These are phyloP conservation scores for Fusarium oxysporum DNA, from an alignment of 2,329 filamentous ascomycete genomes.

Conservation along the genomic window DNA sequence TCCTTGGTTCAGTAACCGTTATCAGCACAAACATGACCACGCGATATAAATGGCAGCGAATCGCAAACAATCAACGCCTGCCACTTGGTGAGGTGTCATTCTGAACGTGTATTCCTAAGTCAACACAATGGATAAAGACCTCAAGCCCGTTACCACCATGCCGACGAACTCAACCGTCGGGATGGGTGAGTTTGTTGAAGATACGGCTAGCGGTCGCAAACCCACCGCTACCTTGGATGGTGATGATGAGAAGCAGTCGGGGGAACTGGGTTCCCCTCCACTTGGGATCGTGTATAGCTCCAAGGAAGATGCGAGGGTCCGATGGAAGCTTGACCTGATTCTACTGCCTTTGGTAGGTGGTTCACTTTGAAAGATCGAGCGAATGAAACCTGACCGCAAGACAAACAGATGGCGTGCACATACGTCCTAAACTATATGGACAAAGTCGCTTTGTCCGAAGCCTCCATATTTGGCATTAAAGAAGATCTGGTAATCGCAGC, in stretches of 20 bases:
- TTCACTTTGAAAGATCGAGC: accelerated
- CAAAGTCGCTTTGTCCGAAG: background rate
- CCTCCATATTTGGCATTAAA: background rate
- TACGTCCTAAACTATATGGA: background rate
- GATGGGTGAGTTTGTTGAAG: background rate
- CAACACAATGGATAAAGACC: background rate
- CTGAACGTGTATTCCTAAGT: accelerated
- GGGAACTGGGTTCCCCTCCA: accelerated
- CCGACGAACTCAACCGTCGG: background rate
- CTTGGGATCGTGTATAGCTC: background rate
- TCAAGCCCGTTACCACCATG: background rate
- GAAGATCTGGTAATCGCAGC: background rate
- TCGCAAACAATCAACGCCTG: accelerated
- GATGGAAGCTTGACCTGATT: background rate
- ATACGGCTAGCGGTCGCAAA: background rate
- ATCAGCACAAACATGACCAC: background rate
- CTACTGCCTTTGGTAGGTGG: background rate
- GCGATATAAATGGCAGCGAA: background rate
- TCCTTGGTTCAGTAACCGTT: accelerated
- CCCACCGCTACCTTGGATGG: accelerated
- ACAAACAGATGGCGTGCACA: background rate
- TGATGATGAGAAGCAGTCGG: accelerated
- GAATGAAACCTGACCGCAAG: accelerated
- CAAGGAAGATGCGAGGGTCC: background rate
- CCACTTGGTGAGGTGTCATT: accelerated